These are phyloP conservation scores for Nicotiana rustica DNA, from an alignment of 305 asterid genomes.

Conservation along the genomic window DNA sequence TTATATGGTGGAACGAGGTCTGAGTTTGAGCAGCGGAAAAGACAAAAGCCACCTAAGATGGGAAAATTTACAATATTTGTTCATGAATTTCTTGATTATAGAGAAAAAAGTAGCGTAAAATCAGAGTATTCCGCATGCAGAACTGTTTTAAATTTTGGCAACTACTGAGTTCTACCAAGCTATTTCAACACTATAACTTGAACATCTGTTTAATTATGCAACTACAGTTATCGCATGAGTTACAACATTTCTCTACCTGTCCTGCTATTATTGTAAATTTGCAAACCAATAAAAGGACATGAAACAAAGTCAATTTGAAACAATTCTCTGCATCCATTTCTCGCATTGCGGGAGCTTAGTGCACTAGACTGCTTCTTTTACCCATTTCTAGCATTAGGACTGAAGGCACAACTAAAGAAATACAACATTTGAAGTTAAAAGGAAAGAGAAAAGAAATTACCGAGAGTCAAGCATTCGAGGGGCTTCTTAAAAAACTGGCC, in stretches of 20 bases:
- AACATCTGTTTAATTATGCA: neutral
- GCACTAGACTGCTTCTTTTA: neutral
- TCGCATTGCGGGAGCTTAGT: neutral
- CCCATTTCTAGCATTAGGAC: neutral
- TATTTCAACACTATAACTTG: neutral
- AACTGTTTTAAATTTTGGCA: neutral
- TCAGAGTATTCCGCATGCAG: neutral
- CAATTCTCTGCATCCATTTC: too few species aligned
- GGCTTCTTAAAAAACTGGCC: constrained; percentile 97
- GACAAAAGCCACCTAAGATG: neutral
- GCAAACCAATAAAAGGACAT: neutral
- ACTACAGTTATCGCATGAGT: neutral
- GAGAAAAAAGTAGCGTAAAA: neutral
- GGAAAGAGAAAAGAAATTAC: constrained; percentile 49
- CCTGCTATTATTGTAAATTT: neutral
- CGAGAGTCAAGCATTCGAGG: constrained; percentile 91
- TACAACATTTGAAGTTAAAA: constrained; percentile 2
- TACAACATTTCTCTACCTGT: neutral
- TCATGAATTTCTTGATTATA: neutral
- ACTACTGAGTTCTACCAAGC: neutral
- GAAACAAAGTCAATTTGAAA: neutral
- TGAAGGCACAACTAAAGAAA: neutral
- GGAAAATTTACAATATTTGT: neutral
- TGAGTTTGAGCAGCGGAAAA: neutral
- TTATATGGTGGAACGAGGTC: neutral